Base-by-base conservation (phyloP, 192 early-diverging fungal genomes). In the Gryganskiella cystojenkinii region DNA sequence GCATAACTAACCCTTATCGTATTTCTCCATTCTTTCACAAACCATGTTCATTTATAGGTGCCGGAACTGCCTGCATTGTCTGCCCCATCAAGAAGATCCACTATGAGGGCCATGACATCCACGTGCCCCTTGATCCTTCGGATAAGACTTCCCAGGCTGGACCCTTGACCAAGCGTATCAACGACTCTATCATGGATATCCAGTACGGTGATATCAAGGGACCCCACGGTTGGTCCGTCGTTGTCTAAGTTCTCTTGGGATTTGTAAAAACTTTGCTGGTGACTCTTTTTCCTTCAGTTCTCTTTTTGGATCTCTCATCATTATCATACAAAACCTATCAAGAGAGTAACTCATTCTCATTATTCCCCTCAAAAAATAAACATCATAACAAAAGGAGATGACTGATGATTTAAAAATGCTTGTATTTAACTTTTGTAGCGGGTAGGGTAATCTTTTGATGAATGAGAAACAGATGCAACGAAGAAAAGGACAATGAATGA, bases 31-130 rank as follows among this genome's bases (percentile, higher is more conserved):
- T 31, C 33, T 61, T 28, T 4, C 27, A 33, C 20, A 10, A 31
- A n/a, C 20, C 8, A 34, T 4, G 5, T 19, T 24, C 25, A 14
- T 27, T 5, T 45, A 4, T 64, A 78, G 74, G 74, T 62, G 86
- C 95, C 19, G 97, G 97, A 50, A 98, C 97, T 51, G 97, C 97
- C 34, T 95, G 94, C 80, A 96, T 98, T 73, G 96, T 98, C 24
- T 88, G 84, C 61, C 97, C 97, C 14, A 95, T 98, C 85, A 95
- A 93, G 88, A 83, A 76, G 53, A 94, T 98, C 74, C 74, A 82
- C 63, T 97, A 92, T 81, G 75, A 93, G 47, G 93, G 89, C 57
- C 70, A 82, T 56, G 95, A 98, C 65, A 84, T 95, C 64, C 56
- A 82, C n/a, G 88, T 98, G 25, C 97, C 97, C 17, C 84, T 98